phyloP scores from a whole-genome alignment of 305 asterid species.

The Fraxinus sp. region DNA sequence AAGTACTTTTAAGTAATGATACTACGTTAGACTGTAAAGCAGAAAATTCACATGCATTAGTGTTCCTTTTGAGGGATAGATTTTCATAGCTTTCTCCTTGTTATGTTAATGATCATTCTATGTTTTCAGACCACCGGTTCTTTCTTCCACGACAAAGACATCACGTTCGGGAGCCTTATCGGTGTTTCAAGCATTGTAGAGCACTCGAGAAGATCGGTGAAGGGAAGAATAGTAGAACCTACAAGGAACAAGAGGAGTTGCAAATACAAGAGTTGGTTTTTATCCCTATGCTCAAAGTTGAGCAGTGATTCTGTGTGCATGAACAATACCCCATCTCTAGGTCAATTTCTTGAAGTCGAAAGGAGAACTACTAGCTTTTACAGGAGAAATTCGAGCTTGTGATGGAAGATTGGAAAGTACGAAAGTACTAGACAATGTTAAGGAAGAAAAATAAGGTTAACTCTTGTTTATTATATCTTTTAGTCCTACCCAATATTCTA shows the following conservation, averaged over 20 bases:
- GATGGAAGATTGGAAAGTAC: neutral
- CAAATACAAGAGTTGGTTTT: constrained; percentile 55
- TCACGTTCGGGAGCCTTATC: constrained; percentile 64
- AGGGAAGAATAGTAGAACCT: constrained; percentile 41
- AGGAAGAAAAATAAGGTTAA: neutral
- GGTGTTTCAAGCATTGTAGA: constrained; percentile 59
- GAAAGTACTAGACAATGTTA: neutral
- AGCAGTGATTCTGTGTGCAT: constrained; percentile 58
- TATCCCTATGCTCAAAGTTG: constrained; percentile 56
- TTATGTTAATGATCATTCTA: neutral
- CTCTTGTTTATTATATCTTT: neutral
- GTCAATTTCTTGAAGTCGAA: constrained; percentile 66
- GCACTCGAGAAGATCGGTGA: constrained; percentile 50
- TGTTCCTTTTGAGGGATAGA: neutral
- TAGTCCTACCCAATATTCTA: neutral
- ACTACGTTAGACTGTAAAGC: neutral
- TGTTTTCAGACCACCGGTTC: constrained; percentile 61
- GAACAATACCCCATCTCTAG: constrained; percentile 47
- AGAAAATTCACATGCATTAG: neutral
- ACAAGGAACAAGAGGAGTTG: constrained; percentile 37
- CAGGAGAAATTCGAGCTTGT: constrained; percentile 29
- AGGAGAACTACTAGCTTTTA: constrained; percentile 39
- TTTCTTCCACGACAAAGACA: constrained; percentile 62
- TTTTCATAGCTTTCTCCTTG: neutral
- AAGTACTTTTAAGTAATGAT: neutral